These are phyloP conservation scores for Lotmaria passim DNA, from an alignment of 208 protist species.

Conservation along the genomic window DNA sequence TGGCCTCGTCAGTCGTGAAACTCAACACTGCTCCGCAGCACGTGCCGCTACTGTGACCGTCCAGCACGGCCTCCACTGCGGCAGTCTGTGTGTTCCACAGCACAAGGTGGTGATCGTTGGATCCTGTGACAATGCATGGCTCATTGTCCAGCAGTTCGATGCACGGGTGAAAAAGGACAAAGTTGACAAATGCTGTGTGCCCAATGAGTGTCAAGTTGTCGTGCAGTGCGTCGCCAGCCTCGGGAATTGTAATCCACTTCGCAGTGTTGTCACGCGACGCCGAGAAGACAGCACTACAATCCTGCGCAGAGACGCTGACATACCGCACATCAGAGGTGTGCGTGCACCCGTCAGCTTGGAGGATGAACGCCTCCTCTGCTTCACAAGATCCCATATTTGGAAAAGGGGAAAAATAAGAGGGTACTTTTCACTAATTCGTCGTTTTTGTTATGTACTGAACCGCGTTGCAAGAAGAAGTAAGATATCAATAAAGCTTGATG, in stretches of 20 bases:
- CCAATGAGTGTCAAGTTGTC: slow-evolving; percentile 49
- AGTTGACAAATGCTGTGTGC: slow-evolving; percentile 87
- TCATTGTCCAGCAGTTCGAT: slow-evolving; percentile 40
- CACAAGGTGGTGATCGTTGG: slow-evolving; percentile 79
- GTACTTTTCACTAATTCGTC: no score
- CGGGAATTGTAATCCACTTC: slow-evolving; percentile 35
- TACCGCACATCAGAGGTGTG: slow-evolving; percentile 69
- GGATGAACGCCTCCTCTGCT: slow-evolving; percentile 34
- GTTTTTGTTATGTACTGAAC: not conserved
- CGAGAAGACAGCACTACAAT: slow-evolving; percentile 31
- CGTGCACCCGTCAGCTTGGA: slow-evolving; percentile 59
- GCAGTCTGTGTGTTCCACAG: slow-evolving; percentile 58
- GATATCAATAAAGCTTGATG: not conserved
- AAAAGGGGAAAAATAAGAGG: no score
- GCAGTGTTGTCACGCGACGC: slow-evolving; percentile 72
- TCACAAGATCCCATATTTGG: not conserved
- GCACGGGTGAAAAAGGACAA: slow-evolving; percentile 57
- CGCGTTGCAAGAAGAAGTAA: not conserved
- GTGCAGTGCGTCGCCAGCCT: slow-evolving; percentile 4
- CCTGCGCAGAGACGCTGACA: slow-evolving; percentile 33
- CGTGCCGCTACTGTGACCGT: slow-evolving; percentile 63
- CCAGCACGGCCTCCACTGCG: slow-evolving; percentile 67
- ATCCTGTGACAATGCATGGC: slow-evolving; percentile 67
- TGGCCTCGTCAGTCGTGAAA: slow-evolving; percentile 4
- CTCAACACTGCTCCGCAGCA: slow-evolving; percentile 58